Percentiles rank a stretch among this genome's conserved stretches.
Conservation (phyloP, 306 rosid species). For the Carpinus viminea region DNA sequence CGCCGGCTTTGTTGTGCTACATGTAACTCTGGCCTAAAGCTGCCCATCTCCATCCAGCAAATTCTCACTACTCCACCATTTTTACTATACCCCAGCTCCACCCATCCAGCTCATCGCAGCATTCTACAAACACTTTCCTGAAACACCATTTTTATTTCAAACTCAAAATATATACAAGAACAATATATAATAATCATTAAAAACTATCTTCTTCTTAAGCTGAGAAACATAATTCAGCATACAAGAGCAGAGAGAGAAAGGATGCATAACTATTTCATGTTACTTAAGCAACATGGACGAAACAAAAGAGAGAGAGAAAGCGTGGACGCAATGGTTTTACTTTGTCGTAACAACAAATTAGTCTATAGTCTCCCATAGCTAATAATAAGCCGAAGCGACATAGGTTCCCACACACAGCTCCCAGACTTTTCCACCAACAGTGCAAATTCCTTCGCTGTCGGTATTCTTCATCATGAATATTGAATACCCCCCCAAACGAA, state of each 20-base stretch:
- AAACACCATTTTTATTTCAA: background rate
- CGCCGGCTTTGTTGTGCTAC: constrained; percentile 92
- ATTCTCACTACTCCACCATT: background rate
- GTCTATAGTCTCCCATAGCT: constrained; percentile 1
- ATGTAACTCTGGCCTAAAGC: constrained; percentile 66
- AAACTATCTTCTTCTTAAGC: too few species aligned
- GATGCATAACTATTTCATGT: too few species aligned
- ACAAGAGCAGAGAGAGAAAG: too few species aligned
- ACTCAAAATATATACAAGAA: too few species aligned
- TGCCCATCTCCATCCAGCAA: constrained; percentile 53
- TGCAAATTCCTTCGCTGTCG: constrained; percentile 35
- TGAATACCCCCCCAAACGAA: background rate
- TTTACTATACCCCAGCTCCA: background rate
- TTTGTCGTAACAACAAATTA: background rate
- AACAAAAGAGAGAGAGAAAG: background rate
- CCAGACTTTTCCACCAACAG: constrained; percentile 38
- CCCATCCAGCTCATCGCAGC: background rate
- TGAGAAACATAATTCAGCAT: too few species aligned
- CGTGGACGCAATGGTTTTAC: background rate
- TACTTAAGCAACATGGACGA: background rate
- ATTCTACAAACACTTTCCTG: background rate
- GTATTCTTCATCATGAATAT: constrained; percentile 25
- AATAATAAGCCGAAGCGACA: constrained; percentile 12
- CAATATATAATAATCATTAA: too few species aligned
- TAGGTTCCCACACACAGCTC: constrained; percentile 9